Percentiles rank a stretch among this genome's conserved stretches.
Conservation (phyloP, 352 stramenopile genomes). For the Phytophthora boehmeriae region DNA sequence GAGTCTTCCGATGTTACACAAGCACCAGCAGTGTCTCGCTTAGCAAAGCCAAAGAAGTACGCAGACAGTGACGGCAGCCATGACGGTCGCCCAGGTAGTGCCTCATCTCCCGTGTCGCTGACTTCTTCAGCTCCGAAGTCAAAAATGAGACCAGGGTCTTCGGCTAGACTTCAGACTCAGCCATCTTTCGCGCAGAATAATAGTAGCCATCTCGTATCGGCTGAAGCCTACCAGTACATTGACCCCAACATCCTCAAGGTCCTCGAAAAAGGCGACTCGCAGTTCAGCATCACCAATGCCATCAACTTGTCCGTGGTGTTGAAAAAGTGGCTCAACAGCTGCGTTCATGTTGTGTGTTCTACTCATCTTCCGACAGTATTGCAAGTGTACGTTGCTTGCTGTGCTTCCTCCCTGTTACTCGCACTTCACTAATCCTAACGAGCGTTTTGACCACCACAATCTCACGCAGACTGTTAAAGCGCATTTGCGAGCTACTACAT, state of each 20-base stretch:
- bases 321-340: conserved; percentile 82
- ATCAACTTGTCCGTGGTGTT: conserved; percentile 67
- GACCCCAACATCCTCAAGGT: conserved; percentile 83
- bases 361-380: conserved; percentile 49
- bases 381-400: conserved; percentile 26
- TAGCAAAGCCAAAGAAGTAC: conserved; percentile 15
- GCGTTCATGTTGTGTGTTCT: conserved; percentile 62
- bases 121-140: conserved; percentile 18
- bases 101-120: conserved; percentile 27
- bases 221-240: conserved; percentile 71
- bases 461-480: conserved; percentile 46
- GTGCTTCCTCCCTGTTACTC: too few relatives aligned
- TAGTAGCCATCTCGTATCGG: conserved; percentile 37
- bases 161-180: conserved; percentile 15
- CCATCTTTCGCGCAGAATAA: conserved; percentile 5
- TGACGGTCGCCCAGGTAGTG: conserved; percentile 16
- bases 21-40: conserved; percentile 4
- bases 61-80: conserved; percentile 8
- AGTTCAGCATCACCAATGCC: conserved; percentile 86
- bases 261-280: conserved; percentile 82
- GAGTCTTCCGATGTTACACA: conserved; percentile 29
- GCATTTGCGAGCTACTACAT: conserved; percentile 65
- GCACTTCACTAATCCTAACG: background rate
- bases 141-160: conserved; percentile 2
- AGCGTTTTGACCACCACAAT: background rate